Percentiles rank a stretch among this genome's conserved stretches.
phyloP scores from a whole-genome alignment of 169 alveolate species.

The Plasmodium malariae region DNA sequence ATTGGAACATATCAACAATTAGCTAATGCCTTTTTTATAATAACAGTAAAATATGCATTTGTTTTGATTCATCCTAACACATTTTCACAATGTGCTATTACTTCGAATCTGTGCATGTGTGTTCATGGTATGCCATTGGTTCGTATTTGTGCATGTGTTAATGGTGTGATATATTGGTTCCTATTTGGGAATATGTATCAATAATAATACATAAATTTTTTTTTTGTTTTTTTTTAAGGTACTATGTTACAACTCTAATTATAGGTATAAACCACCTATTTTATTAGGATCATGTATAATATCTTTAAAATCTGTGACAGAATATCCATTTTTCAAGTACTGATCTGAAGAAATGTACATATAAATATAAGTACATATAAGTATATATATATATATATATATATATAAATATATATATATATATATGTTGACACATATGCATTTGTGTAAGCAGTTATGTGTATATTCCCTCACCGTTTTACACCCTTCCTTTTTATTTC shows the following conservation, averaged over 20 bases:
- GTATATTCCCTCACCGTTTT: not conserved
- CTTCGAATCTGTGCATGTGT: not conserved
- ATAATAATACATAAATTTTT: conserved; percentile 34
- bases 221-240: conserved; percentile 34
- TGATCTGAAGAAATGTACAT: not conserved
- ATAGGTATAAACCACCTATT: conserved; percentile 74
- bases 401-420: conserved; percentile 3
- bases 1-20: conserved; percentile 84
- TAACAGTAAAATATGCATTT: conserved; percentile 70
- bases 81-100: no score
- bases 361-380: not conserved
- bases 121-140: conserved; percentile 30
- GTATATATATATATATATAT: conserved; percentile 16
- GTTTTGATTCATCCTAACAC: not conserved
- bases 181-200: conserved; percentile 73
- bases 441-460: not conserved
- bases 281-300: conserved; percentile 74
- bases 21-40: conserved; percentile 82
- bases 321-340: conserved; percentile 72
- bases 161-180: conserved; percentile 71
- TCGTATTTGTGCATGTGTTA: conserved; percentile 74
- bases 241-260: conserved; percentile 40
- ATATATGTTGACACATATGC: not conserved
- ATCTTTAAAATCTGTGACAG: conserved; percentile 71
- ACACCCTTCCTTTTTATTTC: not conserved